Base-by-base conservation (phyloP, 176 grass and related monocot genomes). In the Leersia perrieri region DNA sequence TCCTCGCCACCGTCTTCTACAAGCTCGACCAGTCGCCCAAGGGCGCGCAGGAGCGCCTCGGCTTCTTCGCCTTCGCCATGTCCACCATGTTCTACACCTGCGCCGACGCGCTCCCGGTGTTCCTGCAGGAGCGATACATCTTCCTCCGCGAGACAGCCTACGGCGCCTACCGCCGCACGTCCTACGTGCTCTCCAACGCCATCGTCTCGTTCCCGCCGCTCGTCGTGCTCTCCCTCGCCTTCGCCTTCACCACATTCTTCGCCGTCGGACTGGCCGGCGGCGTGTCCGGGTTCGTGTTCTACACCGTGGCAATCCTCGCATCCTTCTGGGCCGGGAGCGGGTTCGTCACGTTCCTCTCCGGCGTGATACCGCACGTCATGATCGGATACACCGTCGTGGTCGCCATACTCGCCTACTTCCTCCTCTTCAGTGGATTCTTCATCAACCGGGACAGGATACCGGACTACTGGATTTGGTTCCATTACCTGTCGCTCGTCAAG, bases 11-110 rank as follows among this genome's bases (percentile, higher is more conserved):
- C 51, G 90, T 98, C 11, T 98, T 98, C 85, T 94, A 80, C 87
- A 60, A 45, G 1, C 92, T 98, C 11, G 95, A 98, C 70, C 66
- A 83, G 33, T 94, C 95, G 3, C 92, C 95, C 11, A 92, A 90
- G 80, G 95, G 95, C 2, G 95, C 78, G 49, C 88, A 93, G 82
- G 95, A 98, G 73, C 90, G 95, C 60, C 86, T 98, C 2, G 92
- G 95, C 22, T 98, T 98, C 92, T 98, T 98, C 64, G 95, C 95
- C 60, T 87, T 98, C 84, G 86, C 88, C 90, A 98, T 98, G 95
- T 94, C 95, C 68, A 98, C 95, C 70, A 98, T 93, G 92, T 98
- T 92, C 85, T 98, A 94, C 76, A 94, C 92, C 58, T 94, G 95
- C 77, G 92, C 95, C 9, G 95, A 98, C 87, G 95, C 95, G 35